Conservation (phyloP, 805 yeast genomes). For the Cyberlindnera bimundalis region DNA sequence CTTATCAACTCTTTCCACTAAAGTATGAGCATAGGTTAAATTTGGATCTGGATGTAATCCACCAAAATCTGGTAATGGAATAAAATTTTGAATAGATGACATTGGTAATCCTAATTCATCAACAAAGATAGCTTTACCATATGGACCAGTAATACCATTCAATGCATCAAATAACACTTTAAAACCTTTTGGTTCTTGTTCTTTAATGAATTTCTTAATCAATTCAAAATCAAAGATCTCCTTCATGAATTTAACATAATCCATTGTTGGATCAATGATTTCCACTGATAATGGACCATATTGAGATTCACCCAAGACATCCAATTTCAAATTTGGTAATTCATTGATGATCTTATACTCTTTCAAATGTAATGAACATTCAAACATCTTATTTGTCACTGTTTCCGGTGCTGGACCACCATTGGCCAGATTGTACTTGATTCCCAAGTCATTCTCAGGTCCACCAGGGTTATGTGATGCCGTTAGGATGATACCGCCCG, state of each 20-base stretch:
- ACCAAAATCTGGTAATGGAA: constrained; percentile 88
- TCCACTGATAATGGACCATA: constrained; percentile 70
- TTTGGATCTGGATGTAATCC: constrained; percentile 98
- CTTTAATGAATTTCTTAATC: constrained; percentile 64
- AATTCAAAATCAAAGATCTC: constrained; percentile 83
- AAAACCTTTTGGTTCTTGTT: constrained; percentile 48
- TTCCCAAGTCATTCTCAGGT: constrained; percentile 86
- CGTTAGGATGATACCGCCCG: constrained; percentile 95
- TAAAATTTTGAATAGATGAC: constrained; percentile 70
- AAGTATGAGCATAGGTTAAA: constrained; percentile 85
- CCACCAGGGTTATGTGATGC: constrained; percentile 99
- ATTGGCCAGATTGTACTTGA: constrained; percentile 89
- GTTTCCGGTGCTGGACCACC: constrained; percentile 99
- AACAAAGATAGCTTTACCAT: constrained; percentile 79
- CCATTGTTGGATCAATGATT: constrained; percentile 76
- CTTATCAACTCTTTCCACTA: constrained; percentile 81
- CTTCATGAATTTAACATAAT: constrained; percentile 75
- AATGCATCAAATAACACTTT: constrained; percentile 82
- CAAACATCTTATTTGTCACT: constrained; percentile 85
- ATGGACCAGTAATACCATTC: constrained; percentile 97
- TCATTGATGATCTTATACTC: constrained; percentile 56
- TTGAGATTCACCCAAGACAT: constrained; percentile 47
- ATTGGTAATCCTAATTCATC: constrained; percentile 78
- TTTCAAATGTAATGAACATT: constrained; percentile 54
- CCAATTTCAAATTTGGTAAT: constrained; percentile 63